Evolutionary conservation across 176 grass and related monocot genomes (phyloP).

Genomic region (Rhynchospora pubera): DNA sequence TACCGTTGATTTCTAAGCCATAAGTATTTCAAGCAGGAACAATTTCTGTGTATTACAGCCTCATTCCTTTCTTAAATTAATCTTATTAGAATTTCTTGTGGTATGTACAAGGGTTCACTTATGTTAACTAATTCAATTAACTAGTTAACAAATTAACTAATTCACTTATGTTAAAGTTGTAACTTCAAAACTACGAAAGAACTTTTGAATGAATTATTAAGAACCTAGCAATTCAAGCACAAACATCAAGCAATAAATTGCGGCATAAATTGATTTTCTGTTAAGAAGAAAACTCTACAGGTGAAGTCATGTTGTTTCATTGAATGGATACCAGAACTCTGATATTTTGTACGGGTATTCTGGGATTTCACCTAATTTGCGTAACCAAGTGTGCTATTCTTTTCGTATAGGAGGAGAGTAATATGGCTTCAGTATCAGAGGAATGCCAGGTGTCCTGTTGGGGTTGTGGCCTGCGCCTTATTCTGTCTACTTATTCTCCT

Average conservation of each 20-base stretch:
- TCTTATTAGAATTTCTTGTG: not conserved
- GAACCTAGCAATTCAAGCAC: not conserved
- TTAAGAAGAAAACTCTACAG: too few species aligned
- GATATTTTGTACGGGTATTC: not conserved
- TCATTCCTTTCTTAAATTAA: not conserved
- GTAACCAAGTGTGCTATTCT: not conserved
- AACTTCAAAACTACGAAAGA: not conserved
- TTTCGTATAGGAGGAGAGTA: conserved; percentile 67
- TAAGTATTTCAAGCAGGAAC: not conserved
- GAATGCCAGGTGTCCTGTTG: conserved; percentile 73
- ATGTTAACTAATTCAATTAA: too few species aligned
- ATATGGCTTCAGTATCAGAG: conserved; percentile 54
- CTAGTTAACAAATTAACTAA: too few species aligned
- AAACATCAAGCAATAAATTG: not conserved
- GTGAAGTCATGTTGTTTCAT: not conserved
- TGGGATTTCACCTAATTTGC: not conserved
- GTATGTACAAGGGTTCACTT: not conserved
- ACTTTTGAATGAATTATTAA: not conserved
- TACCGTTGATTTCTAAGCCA: not conserved
- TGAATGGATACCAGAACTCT: not conserved
- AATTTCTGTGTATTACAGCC: not conserved
- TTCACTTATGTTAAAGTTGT: not conserved
- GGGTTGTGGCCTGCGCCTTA: conserved; percentile 76
- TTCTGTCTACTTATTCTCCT: conserved; percentile 55
- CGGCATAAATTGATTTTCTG: not conserved